These are phyloP conservation scores for Byssochlamys sp. DNA, from an alignment of 2,329 filamentous ascomycete genomes.

Conservation along the genomic window DNA sequence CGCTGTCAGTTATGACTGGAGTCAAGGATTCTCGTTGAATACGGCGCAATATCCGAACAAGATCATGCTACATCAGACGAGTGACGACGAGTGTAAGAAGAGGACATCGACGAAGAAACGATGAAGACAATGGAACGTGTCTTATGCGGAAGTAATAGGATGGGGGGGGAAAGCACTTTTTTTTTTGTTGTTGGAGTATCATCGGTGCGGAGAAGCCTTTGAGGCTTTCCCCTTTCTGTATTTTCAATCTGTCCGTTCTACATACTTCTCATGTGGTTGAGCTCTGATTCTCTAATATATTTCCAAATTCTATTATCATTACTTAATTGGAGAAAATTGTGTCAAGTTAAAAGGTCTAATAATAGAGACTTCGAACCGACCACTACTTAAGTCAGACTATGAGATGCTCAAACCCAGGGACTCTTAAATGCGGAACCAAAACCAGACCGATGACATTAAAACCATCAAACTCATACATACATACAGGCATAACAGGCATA, in stretches of 20 bases:
- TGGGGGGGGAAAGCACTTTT: neutral
- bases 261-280: too few relatives aligned
- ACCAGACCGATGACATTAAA: neutral
- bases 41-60: conserved; percentile 57
- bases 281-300: too few relatives aligned
- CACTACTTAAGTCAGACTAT: too few relatives aligned
- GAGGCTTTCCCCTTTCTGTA: too few relatives aligned
- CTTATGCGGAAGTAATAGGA: neutral
- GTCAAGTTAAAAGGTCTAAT: too few relatives aligned
- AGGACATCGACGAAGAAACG: neutral
- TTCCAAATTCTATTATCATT: neutral
- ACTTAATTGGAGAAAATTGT: too few relatives aligned
- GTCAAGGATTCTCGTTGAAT: conserved; percentile 76
- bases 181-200: neutral
- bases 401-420: neutral
- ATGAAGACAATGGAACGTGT: neutral
- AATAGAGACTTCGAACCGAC: too few relatives aligned
- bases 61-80: conserved; percentile 66
- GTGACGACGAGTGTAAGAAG: conserved; percentile 47
- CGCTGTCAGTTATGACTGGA: conserved; percentile 86
- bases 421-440: neutral
- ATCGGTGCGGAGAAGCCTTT: too few relatives aligned
- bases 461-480: neutral
- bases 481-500: neutral
- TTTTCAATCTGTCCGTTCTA: too few relatives aligned